Base-by-base conservation (phyloP, 805 yeast genomes). In the Sugiyamaella valdiviana region DNA sequence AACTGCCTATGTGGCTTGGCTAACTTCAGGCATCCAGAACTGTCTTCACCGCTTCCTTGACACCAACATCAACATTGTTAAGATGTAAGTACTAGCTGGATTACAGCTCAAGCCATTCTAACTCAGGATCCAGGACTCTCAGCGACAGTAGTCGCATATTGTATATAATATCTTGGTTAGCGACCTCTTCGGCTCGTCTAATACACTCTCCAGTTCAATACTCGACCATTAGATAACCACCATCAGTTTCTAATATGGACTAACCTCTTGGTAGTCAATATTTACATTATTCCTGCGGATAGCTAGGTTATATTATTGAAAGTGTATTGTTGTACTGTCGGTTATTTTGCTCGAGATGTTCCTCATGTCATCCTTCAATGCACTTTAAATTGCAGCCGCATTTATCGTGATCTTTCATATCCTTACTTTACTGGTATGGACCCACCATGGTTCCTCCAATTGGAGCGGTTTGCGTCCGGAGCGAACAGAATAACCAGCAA, bases 21-120 rank as follows among this genome's bases (percentile, higher is more conserved):
- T 41, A 26, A 41, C 37, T 14, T 16, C 5, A 54, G 56, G 56
- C 42, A 69, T 90, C 63, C 69, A 73, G 51, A 84, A 84, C 70
- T 90, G 98, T 66, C 79, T 90, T 57, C 83, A 85, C 68, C 71
- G 95, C 56, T 90, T 85, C 65, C 73, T 90, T 58, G 96, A 90
- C 64, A 84, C 95, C 36, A 90, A 89, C 66, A 83, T 85, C 63
- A 78, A 82, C 68, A 83, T 90, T 44, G 95, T 90, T 16, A 81
- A 84, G 52, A 71, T 65, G 64, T 69, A 52, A 51, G 65, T 55
- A 32, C 2, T 14, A 19, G 6, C 41, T 12, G 9, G 16, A 39
- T 14, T 14, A 20, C 29, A 21, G 29, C 21, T 7, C 20, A n/a
- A 21, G 3, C 3, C 32, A n/a, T 7, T 26, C 32, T 26, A 26